A percentile compares a stretch with the other conserved stretches of the same genome.
phyloP scores from a whole-genome alignment of 2,329 filamentous ascomycete genomes.

The Botryotinia calthae region DNA sequence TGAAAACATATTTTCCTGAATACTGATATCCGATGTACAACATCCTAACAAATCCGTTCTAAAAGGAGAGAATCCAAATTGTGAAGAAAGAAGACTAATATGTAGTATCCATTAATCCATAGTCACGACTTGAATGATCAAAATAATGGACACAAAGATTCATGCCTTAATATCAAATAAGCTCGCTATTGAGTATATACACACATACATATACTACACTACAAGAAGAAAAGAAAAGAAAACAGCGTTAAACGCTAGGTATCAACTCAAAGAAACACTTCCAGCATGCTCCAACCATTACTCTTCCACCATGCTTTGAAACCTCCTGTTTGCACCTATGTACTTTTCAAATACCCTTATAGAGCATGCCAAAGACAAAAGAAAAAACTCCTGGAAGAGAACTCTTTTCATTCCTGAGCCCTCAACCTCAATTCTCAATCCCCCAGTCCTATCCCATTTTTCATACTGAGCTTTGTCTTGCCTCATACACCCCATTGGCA shows the following conservation, averaged over 20 bases:
- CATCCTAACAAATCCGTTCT: fast-evolving
- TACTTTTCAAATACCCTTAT: background rate
- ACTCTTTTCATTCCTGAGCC: background rate
- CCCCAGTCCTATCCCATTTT: background rate
- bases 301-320: background rate
- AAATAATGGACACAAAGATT: background rate
- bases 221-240: background rate
- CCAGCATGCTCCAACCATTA: slow-evolving; percentile 9
- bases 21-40: background rate
- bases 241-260: slow-evolving; percentile 11
- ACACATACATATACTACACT: background rate
- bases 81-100: background rate
- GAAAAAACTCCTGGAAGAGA: background rate
- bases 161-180: background rate
- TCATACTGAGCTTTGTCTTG: background rate
- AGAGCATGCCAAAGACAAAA: background rate
- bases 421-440: background rate
- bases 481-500: slow-evolving; percentile 72
- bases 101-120: background rate
- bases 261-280: slow-evolving; percentile 8
- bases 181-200: background rate
- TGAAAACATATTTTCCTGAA: background rate
- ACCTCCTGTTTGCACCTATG: background rate
- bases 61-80: background rate
- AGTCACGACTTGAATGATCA: background rate